Percentiles rank a stretch among this genome's conserved stretches.
Conservation (phyloP, 1,139 yeast species). For the Candida tetrigidarum region DNA sequence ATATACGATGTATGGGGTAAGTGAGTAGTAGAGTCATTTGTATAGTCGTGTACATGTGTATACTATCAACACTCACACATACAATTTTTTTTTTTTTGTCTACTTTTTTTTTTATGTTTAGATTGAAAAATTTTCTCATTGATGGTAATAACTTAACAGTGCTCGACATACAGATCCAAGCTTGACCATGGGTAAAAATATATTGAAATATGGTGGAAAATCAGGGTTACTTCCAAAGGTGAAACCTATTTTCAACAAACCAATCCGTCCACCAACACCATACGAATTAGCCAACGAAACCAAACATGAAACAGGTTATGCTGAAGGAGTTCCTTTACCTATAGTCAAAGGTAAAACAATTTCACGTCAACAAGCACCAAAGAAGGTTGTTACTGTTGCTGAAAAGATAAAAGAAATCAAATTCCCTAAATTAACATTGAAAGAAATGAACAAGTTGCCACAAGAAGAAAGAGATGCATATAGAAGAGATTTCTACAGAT, state of each 20-base stretch:
- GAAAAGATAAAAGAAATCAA: slow-evolving; percentile 59
- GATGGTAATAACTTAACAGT: neutral
- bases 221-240: slow-evolving; percentile 84
- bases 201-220: slow-evolving; percentile 61
- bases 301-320: slow-evolving; percentile 65
- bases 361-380: slow-evolving; percentile 48
- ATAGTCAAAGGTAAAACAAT: slow-evolving; percentile 47
- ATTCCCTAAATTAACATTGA: slow-evolving; percentile 42
- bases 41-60: slow-evolving; percentile 8
- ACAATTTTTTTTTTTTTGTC: slow-evolving; percentile 6
- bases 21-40: neutral
- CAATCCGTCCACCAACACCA: slow-evolving; percentile 56
- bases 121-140: neutral
- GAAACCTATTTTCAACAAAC: slow-evolving; percentile 69
- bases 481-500: slow-evolving; percentile 69
- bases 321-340: slow-evolving; percentile 77
- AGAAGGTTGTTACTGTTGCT: slow-evolving; percentile 60
- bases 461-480: slow-evolving; percentile 57
- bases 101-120: neutral
- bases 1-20: slow-evolving; percentile 67
- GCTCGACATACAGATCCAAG: neutral
- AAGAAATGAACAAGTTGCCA: slow-evolving; percentile 27
- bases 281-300: slow-evolving; percentile 36
- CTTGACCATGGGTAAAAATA: slow-evolving; percentile 51
- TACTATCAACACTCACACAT: neutral